Evolutionary conservation across 192 early-diverging fungal species (phyloP), one percentile per base, ranked within the genome.

Genomic region (Neocallimastix lanati): DNA sequence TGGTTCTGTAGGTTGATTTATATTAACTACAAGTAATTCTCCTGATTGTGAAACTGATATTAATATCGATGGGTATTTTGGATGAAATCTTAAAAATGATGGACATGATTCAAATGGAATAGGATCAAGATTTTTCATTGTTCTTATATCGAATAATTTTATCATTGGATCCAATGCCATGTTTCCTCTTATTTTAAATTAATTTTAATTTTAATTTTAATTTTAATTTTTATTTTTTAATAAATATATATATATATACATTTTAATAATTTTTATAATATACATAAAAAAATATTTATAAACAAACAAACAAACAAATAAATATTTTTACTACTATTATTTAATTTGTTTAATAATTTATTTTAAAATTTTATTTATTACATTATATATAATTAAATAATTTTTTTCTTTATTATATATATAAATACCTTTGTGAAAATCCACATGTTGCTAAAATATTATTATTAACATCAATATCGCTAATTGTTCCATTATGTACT

Each of bases 91-190:
- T n/a, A 94, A 82, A 77, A 90, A 88, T 35, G 83, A 87, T 2
- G 92, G 92, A 12, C 91, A 90, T 30, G 84, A 84, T 0, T 91
- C 88, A 80, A 92, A 95, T 1, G 93, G 85, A 28, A 94, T 87
- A 2, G 92, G 92, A 5, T 91, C 86, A 18, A 95, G 85, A 28
- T 88, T 86, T 29, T 90, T 86, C 82, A 93, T 88, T 13, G 89
- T 88, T 25, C 93, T 85, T 40, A 95, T 90, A 79, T 95, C 94
- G 77, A 87, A 95, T n/a, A 95, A 84, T 82, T 94, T 94, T 38
- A 95, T 90, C 78, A 93, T 80, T 13, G 92, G 90, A 83, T 95
- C 94, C 58, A 89, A 83, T 25, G 94, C 87, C 80, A 94, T 82
- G 2, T 86, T 84, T 1, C 89, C 88, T 79, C 79, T 40, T n/a